These are phyloP conservation scores for Eucalyptus camaldulensis DNA, from an alignment of 345 rosid species.

Conservation along the genomic window DNA sequence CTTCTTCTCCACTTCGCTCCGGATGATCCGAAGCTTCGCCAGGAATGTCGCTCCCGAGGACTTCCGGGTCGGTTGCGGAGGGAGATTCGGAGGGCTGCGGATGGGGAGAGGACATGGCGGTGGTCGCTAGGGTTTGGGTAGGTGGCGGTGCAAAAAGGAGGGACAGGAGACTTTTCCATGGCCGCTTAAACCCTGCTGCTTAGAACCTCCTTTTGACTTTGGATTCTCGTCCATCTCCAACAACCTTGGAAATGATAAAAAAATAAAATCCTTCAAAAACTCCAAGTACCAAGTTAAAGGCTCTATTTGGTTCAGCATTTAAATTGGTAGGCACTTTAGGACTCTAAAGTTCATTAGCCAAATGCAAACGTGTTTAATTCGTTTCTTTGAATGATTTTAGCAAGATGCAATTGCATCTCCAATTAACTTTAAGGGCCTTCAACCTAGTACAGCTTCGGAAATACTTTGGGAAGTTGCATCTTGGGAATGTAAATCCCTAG, in stretches of 20 bases:
- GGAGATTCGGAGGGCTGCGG: background rate
- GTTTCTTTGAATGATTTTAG: rapidly evolving
- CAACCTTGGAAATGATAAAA: background rate
- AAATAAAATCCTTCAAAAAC: background rate
- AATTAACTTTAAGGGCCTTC: rapidly evolving
- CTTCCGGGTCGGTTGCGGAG: background rate
- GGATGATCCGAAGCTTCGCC: background rate
- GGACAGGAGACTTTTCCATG: background rate
- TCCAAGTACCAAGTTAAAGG: background rate
- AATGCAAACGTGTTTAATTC: rapidly evolving
- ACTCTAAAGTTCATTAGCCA: no score
- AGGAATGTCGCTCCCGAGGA: background rate
- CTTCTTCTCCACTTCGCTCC: background rate
- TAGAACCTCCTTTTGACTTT: background rate
- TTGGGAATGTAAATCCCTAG: no score
- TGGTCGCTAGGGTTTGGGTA: background rate
- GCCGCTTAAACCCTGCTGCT: background rate
- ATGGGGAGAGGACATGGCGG: background rate
- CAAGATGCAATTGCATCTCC: no score
- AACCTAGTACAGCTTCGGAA: no score
- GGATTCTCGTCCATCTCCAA: background rate
- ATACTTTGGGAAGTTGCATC: no score
- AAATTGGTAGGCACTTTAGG: no score
- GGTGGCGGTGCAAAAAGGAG: background rate
- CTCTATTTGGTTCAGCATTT: no score